Evolutionary conservation across 2,329 filamentous ascomycete genomes (phyloP).

Genomic region (Zarea fungicola): DNA sequence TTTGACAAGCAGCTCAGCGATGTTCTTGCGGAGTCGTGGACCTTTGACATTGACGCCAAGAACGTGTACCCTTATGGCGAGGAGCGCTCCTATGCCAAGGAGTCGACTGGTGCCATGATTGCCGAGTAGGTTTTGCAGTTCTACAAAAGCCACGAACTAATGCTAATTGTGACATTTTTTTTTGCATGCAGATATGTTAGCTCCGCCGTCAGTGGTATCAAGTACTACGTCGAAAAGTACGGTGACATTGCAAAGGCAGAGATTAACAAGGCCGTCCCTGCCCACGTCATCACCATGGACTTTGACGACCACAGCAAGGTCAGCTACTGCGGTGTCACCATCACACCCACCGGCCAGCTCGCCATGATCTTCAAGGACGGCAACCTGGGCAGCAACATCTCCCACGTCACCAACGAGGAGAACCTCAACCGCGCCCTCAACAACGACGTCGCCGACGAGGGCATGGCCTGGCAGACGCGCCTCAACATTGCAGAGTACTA

Average conservation of each 20-base stretch:
- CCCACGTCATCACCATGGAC: conserved; percentile 42
- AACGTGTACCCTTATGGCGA: conserved; percentile 43
- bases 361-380: conserved; percentile 41
- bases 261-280: conserved; percentile 41
- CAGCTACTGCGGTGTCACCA: conserved; percentile 38
- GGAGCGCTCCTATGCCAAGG: conserved; percentile 34
- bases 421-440: conserved; percentile 41
- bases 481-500: conserved; percentile 38
- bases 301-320: conserved; percentile 38
- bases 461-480: conserved; percentile 40
- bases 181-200: conserved; percentile 36
- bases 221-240: conserved; percentile 31
- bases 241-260: conserved; percentile 38
- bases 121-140: conserved; percentile 28
- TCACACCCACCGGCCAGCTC: conserved; percentile 39
- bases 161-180: not conserved
- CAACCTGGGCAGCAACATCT: conserved; percentile 41
- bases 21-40: conserved; percentile 44
- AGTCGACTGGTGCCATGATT: conserved; percentile 40
- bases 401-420: conserved; percentile 30
- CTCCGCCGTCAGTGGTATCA: conserved; percentile 35
- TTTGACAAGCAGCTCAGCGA: conserved; percentile 40
- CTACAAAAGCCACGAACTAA: no score
- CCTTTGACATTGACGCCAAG: conserved; percentile 41
- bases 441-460: conserved; percentile 27